These are phyloP conservation scores for Tricholoma terreum DNA, from an alignment of 768 basidiomycete species.

Conservation along the genomic window DNA sequence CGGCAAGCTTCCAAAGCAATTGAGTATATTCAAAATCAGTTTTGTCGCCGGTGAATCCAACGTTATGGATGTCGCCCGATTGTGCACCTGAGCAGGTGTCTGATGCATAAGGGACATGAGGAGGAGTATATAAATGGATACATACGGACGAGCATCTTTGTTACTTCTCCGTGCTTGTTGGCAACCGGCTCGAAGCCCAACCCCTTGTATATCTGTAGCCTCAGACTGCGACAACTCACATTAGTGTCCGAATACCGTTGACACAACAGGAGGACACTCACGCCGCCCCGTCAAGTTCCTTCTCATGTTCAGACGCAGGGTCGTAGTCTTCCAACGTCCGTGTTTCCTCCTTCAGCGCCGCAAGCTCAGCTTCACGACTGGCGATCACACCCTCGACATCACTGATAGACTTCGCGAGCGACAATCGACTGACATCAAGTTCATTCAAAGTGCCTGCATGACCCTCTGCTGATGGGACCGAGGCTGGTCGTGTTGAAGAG, in stretches of 20 bases:
- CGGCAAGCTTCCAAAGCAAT: constrained; percentile 44
- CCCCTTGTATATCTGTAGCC: constrained; percentile 65
- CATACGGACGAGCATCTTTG: constrained; percentile 71
- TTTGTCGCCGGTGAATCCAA: constrained; percentile 34
- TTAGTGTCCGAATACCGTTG: neutral
- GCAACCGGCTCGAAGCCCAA: constrained; percentile 70
- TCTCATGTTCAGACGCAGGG: constrained; percentile 68
- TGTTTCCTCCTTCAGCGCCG: constrained; percentile 63
- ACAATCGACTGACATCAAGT: constrained; percentile 58
- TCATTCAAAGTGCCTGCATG: constrained; percentile 62
- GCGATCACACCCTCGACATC: constrained; percentile 65
- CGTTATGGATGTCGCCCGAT: constrained; percentile 44
- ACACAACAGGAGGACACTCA: constrained; percentile 31
- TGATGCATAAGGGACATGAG: neutral
- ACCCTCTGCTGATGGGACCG: constrained; percentile 63
- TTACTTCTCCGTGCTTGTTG: constrained; percentile 45
- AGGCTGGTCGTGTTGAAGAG: constrained; percentile 66
- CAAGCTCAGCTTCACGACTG: constrained; percentile 67
- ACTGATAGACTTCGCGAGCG: constrained; percentile 71
- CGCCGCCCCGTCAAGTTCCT: constrained; percentile 66
- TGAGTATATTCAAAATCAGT: constrained; percentile 37
- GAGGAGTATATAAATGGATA: constrained; percentile 11
- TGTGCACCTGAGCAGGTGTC: constrained; percentile 37
- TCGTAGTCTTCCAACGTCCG: constrained; percentile 63
- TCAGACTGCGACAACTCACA: constrained; percentile 42